phyloP scores from a whole-genome alignment of 306 rosid species.

The Ormosia semicastrata region DNA sequence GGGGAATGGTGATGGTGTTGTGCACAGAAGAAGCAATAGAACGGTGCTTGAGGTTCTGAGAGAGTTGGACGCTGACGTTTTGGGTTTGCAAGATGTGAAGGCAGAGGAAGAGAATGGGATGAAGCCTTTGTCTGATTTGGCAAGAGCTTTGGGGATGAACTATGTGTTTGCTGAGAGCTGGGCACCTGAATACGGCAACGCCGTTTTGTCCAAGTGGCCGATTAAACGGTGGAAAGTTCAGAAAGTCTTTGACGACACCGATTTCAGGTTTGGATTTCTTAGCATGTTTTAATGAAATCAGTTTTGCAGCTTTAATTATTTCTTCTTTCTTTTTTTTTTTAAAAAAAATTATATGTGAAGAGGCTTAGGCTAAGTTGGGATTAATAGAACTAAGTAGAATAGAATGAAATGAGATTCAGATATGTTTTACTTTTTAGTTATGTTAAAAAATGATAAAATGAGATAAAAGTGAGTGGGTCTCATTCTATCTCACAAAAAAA shows the following conservation, averaged over 20 bases:
- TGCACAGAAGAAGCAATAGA: constrained; percentile 23
- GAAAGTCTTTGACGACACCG: constrained; percentile 75
- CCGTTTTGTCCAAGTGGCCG: constrained; percentile 90
- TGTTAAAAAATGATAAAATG: too few species aligned
- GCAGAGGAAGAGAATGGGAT: constrained; percentile 94
- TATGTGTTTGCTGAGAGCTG: constrained; percentile 95
- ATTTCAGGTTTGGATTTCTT: constrained; percentile 58
- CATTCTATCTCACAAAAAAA: too few species aligned
- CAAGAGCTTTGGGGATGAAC: constrained; percentile 72
- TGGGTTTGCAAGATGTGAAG: constrained; percentile 93
- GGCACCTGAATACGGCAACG: constrained; percentile 97
- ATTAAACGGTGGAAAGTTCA: constrained; percentile 63
- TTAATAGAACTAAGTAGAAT: too few species aligned
- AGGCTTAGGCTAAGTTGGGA: too few species aligned
- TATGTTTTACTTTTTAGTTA: too few species aligned
- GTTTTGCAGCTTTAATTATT: too few species aligned
- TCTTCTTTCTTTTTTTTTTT: too few species aligned
- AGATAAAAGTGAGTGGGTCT: too few species aligned
- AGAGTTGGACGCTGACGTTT: constrained; percentile 78
- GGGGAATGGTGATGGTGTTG: background rate
- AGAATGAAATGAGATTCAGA: too few species aligned
- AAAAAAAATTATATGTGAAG: too few species aligned
- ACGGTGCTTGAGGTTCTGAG: constrained; percentile 75
- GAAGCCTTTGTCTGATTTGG: constrained; percentile 93
- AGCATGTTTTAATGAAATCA: too few species aligned